Conservation (phyloP, 139 green algal genomes). For the Chlamydomonas sp. region DNA sequence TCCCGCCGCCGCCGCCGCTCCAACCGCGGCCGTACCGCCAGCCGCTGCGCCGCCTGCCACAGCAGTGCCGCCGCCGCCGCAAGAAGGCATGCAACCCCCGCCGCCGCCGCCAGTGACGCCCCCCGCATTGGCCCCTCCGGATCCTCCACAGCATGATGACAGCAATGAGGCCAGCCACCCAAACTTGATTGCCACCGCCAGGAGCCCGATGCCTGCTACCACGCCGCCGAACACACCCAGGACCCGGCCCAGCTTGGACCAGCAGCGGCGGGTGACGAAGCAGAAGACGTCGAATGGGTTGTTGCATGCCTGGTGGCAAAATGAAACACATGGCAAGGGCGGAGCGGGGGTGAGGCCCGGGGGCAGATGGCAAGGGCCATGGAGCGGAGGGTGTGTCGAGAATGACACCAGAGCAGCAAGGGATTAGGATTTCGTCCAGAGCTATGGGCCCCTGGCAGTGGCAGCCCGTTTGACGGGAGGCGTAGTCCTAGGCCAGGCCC, state of each 20-base stretch:
- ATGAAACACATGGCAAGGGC: not conserved
- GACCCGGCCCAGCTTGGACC: slow-evolving; percentile 43
- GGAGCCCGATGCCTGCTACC: not conserved
- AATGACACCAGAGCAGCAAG: not conserved
- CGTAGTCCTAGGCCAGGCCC: no score
- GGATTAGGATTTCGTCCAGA: no score
- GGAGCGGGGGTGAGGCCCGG: not conserved
- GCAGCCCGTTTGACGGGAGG: no score
- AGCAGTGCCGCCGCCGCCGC: not conserved
- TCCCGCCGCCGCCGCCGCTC: not conserved
- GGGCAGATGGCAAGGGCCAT: not conserved
- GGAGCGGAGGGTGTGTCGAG: not conserved
- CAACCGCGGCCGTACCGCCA: not conserved
- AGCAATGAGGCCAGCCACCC: slow-evolving; percentile 1
- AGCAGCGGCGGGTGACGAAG: slow-evolving; percentile 46
- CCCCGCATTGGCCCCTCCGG: not conserved
- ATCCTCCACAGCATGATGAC: not conserved
- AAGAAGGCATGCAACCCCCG: not conserved
- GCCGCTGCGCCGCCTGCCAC: no score
- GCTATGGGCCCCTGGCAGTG: no score
- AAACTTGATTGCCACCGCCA: slow-evolving; percentile 26
- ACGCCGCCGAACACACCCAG: slow-evolving; percentile 35
- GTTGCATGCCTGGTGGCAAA: slow-evolving; percentile 12
- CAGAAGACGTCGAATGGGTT: slow-evolving; percentile 42
- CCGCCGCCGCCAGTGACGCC: not conserved